Base-by-base conservation (phyloP, 2,329 filamentous ascomycete species). In the Trichophyton mentagrophytes region DNA sequence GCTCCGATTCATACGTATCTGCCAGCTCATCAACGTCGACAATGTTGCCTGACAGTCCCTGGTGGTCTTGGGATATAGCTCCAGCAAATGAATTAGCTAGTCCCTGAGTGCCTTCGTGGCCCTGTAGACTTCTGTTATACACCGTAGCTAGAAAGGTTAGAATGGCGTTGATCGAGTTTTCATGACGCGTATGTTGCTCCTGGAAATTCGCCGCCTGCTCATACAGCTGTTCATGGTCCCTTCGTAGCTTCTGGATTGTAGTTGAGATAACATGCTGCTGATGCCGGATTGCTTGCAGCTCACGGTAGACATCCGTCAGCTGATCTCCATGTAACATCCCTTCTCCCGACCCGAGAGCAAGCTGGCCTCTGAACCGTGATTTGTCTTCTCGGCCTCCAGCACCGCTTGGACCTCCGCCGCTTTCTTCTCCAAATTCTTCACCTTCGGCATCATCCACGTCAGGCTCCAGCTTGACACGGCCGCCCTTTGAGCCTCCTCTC, bases 151-250 rank as follows among this genome's bases (percentile, higher is more conserved):
- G 81, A 73, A 99, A 97, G 57, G 91, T 95, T 47, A 99, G 81
- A 64, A 99, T 97, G n/a, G 92, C 92, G 69, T 96, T 97, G 74
- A 99, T 97, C 0, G 92, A 96, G 71, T 92, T 96, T 71, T 99
- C 93, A 69, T 99, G 93, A n/a, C 93, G 86, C 67, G 92, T 90
- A 69, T 97, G 92, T 70, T 95, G 85, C 62, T 84, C 88, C 73
- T 97, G 91, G 71, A 96, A 96, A 61, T 88, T 85, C 51, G 88
- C 82, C 0, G 92, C 91, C 73, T 96, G 90, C 61, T 88, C 87
- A 68, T 91, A 95, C 33, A 96, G 82, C 64, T 92, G 85, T 63
- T 90, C 85, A 69, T 97, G 93, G 68, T 96, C 91, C 62, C 87
- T 83, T 60, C 90, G 87, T 62, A 97, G 78, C 61, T 88, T 85